Base-by-base conservation (phyloP, 257 asterid species). In the Capsicum pubescens region DNA sequence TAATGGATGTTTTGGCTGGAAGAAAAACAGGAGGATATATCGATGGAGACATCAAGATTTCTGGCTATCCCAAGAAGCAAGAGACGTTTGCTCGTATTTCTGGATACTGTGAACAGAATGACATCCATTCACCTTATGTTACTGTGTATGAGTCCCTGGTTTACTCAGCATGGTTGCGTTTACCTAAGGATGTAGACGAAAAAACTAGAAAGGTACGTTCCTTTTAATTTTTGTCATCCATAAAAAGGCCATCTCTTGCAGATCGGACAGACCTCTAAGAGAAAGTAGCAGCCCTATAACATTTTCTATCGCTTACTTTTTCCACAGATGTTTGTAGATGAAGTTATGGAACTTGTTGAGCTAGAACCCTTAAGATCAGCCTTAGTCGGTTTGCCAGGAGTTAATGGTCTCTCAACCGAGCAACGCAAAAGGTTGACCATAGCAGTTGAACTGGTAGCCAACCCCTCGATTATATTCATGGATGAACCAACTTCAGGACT, bases 401-500 rank as follows among this genome's bases (percentile, higher is more conserved):
- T 90, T 58, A 92, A 52, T 6, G 95, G 95, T 39, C 93, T 93
- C 5, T 92, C 97, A 17, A 90, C 93, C 0, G 97, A 93, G 90
- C 97, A 93, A 58, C 85, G 97, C 17, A 92, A 93, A 84, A 89
- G 97, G 90, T 91, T 93, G 36, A 93, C 97, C 1, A 89, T 92
- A 9, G 97, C 93, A 16, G 94, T 92, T 0, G 93, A 92, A 89
- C 88, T 92, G 26, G 97, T 92, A 9, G 92, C 93, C 0, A 92
- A 92, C 77, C 97, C 96, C 5, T 92, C 97, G 0, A 91, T 92
- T 15, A 92, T 92, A 77, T 92, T 92, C 89, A 91, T 92, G 97
- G 97, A 92, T 9, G 97, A 92, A 50, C 97, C 97, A 9, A 92
- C 97, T 15, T 90, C 97, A 9, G 93, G 97, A 50, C 89, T 92